Base-by-base conservation (phyloP, 331 rosid genomes). In the Acacia concinna region DNA sequence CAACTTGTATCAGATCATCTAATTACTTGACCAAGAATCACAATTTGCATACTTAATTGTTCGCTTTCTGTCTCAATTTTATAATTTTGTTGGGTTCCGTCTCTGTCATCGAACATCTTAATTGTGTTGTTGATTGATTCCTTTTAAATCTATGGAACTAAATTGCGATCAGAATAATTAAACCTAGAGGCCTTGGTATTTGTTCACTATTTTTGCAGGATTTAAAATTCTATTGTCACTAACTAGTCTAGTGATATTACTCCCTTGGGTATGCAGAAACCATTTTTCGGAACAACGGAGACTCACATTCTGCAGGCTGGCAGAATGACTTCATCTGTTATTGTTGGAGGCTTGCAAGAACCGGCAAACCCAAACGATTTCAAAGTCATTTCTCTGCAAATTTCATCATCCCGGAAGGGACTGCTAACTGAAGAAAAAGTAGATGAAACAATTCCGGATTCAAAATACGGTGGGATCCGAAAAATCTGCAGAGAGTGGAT, bases 401-500 rank as follows among this genome's bases (percentile, higher is more conserved):
- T 68, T 85, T 84, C 86, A 35, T 77, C 80, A 68, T 82, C 81
- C 59, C 74, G 76, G 67, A 84, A 76, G 77, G 77, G 73, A 23
- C 78, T 84, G 0, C 64, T 80, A 31, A 49, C 74, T 1, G 68
- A 62, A 8, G 77, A 79, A 68, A 80, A 80, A 57, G 79, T 21
- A 80, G 73, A 69, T 13, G 74, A 69, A 69, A 6, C 34, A 34
- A 78, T 44, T 69, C 75, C 63, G 43, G 69, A 17, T 46, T 63
- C 80, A 71, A 34, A 41, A 66, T n/a, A 8, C 3, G 47, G 3
- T 40, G 34, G 5, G 15, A 40, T 82, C 46, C 30, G 74, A 11
- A 81, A 56, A 79, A 56, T 54, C 51, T 79, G 85, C 82, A 82
- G 64, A 57, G 60, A 51, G 37, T 90, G 95, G 91, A 85, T 88